phyloP scores from a whole-genome alignment of 345 rosid genomes.

The Eutrema yunnanense region DNA sequence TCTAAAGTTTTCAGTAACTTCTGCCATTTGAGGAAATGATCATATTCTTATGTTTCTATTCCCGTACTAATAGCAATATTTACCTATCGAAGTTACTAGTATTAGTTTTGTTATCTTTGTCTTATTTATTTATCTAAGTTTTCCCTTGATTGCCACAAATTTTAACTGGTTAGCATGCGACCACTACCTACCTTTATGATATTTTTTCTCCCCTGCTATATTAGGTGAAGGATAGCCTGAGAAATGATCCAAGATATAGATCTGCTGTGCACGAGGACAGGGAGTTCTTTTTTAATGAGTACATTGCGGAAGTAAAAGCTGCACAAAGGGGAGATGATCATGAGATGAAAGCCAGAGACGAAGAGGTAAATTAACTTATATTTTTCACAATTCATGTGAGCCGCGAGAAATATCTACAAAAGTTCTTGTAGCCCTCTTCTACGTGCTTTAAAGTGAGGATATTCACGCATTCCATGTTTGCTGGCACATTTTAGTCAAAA shows the following conservation, averaged over 20 bases:
- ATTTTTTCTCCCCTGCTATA: constrained; percentile 6
- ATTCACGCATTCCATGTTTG: background rate
- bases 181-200: background rate
- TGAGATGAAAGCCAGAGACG: constrained; percentile 66
- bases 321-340: constrained; percentile 55
- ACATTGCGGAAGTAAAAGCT: constrained; percentile 68
- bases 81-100: background rate
- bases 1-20: background rate
- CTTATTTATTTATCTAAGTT: background rate
- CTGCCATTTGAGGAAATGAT: background rate
- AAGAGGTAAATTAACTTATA: constrained; percentile 53
- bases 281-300: constrained; percentile 73
- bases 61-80: background rate
- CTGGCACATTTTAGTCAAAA: background rate
- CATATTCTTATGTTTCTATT: background rate
- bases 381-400: background rate
- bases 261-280: constrained; percentile 75
- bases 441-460: background rate
- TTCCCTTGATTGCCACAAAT: background rate
- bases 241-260: constrained; percentile 83
- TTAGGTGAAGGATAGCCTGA: constrained; percentile 80
- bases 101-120: background rate
- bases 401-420: background rate
- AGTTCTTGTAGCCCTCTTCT: background rate
- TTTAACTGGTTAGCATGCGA: background rate